Evolutionary conservation across 176 grass and related monocot genomes (phyloP).

Genomic region (Calamus simplicifolius): DNA sequence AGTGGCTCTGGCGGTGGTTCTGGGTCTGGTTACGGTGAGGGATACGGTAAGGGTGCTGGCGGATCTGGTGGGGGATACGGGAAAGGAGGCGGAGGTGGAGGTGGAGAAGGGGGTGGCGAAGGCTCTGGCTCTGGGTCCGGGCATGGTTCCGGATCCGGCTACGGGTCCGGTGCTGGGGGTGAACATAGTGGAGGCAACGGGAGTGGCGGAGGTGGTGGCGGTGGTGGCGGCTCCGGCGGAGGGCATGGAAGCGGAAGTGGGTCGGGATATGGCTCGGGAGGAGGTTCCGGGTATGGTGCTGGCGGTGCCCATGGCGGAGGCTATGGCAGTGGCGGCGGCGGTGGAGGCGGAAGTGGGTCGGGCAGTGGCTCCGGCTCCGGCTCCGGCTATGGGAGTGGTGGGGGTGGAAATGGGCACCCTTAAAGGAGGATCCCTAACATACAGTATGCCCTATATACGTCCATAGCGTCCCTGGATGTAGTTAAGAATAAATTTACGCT

Average conservation of each 20-base stretch:
- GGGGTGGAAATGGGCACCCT: background rate
- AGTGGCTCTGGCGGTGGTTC: background rate
- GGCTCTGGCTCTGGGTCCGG: constrained; percentile 11
- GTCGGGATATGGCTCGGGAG: constrained; percentile 2
- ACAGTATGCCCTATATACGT: too few species aligned
- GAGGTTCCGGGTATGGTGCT: background rate
- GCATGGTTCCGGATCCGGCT: background rate
- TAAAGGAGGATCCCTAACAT: too few species aligned
- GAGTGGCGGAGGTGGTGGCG: constrained; percentile 1
- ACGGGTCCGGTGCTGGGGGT: constrained; percentile 2
- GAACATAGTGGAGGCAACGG: constrained; percentile 1
- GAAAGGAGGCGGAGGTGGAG: background rate
- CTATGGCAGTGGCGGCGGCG: constrained; percentile 2
- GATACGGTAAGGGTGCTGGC: background rate
- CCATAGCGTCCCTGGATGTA: too few species aligned
- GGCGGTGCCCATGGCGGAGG: constrained; percentile 4
- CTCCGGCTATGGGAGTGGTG: constrained; percentile 1
- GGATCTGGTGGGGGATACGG: background rate
- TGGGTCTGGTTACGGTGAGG: background rate
- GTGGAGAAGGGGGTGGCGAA: background rate
- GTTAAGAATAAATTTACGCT: too few species aligned
- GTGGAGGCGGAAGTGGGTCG: constrained; percentile 3
- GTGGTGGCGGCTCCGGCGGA: background rate
- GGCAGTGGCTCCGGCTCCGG: background rate
- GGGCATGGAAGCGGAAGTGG: background rate